Evolutionary conservation across 257 asterid genomes (phyloP), one percentile per base, ranked within the genome.

Genomic region (Solanum piurae): DNA sequence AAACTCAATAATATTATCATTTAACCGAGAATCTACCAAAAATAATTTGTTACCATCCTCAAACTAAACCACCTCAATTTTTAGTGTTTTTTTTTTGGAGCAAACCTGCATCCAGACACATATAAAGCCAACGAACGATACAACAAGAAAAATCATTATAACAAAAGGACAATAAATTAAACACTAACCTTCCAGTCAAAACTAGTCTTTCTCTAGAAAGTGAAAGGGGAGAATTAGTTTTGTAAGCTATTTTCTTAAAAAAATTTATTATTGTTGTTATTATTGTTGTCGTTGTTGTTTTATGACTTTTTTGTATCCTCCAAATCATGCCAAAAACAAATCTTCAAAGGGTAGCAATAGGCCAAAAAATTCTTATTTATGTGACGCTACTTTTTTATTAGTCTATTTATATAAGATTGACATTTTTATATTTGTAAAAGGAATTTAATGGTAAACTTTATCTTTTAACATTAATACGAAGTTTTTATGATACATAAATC

Each of bases 11-110:
- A 55, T 0, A 6, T 52, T 55, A n/a, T 55, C n/a, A 0, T 55
- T 55, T 55, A 20, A 7, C 1, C 0, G 5, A 55, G 11, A 20
- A 2, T 55, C 0, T 0, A 1, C 0, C 11, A 1, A 0, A 20
- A 7, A 55, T 5, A 55, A 55, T 20, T 55, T 20, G 66, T 20
- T 55, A 55, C 25, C 0, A 55, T 20, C 66, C 25, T 55, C 66
- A 55, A 55, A 55, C 66, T 55, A 25, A 55, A 20, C 66, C 7
- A 2, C 0, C 2, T 55, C 66, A 55, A 7, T 20, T 58, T 21
- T 58, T 21, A 20, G 27, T 58, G n/a, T 58, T 58, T 5, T 8
- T 58, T 3, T 20, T 55, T 20, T 52, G 11, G 11, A 7, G 12
- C 66, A 58, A 58, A 55, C 27, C 66, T 58, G 9, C 0, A 52